Conservation (phyloP, 2,329 filamentous ascomycete genomes). For the Phialemonium atrogriseum region DNA sequence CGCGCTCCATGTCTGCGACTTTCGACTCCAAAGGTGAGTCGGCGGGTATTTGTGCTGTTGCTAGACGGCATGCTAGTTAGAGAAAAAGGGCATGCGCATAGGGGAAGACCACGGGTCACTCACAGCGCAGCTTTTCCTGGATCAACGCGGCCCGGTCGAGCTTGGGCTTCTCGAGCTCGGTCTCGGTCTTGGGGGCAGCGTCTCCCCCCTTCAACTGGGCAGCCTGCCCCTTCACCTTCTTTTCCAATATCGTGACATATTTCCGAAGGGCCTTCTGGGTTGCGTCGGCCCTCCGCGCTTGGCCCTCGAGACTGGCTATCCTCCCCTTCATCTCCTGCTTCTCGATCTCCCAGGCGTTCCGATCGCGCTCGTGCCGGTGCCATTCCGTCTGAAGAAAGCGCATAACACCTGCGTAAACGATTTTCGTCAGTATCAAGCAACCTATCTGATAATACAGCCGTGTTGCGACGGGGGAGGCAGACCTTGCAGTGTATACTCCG, state of each 20-base stretch:
- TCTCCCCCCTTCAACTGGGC: constrained; percentile 55
- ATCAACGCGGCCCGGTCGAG: constrained; percentile 42
- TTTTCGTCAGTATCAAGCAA: neutral
- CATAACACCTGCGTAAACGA: constrained; percentile 70
- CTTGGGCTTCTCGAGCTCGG: constrained; percentile 22
- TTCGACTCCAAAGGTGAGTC: constrained; percentile 34
- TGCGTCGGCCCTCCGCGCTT: constrained; percentile 76
- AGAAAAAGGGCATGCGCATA: too few relatives aligned
- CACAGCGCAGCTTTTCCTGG: constrained; percentile 49
- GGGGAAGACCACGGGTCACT: constrained; percentile 16
- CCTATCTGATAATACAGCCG: neutral
- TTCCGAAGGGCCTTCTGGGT: constrained; percentile 83
- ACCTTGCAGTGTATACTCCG: constrained; percentile 55
- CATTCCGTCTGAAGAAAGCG: constrained; percentile 98
- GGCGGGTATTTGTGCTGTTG: constrained; percentile 31
- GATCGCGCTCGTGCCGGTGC: constrained; percentile 95
- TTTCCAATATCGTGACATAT: constrained; percentile 84
- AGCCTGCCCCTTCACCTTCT: constrained; percentile 76
- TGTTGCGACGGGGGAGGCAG: constrained; percentile 4
- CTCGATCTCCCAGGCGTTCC: constrained; percentile 98
- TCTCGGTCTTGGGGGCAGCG: constrained; percentile 26
- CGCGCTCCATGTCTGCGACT: constrained; percentile 29
- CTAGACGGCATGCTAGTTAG: too few relatives aligned
- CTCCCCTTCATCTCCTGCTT: constrained; percentile 97
- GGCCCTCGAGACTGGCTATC: constrained; percentile 89